Percentiles rank a stretch among this genome's conserved stretches.
These are phyloP conservation scores for Nasturtium officinale DNA, from an alignment of 345 rosid genomes.

Conservation along the genomic window DNA sequence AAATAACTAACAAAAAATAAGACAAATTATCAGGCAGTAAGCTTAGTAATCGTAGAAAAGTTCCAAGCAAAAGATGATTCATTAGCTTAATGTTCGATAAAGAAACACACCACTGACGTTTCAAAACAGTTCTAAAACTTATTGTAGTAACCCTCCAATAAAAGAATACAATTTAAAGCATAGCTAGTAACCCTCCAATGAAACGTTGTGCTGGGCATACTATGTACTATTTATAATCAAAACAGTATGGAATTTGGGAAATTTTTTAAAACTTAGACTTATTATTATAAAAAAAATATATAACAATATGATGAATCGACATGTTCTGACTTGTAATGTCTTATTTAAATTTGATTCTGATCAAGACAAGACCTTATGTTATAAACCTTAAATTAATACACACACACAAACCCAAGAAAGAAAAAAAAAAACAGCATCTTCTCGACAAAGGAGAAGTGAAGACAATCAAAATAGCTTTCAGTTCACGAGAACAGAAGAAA, in stretches of 20 bases:
- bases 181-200: background rate
- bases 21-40: too few species aligned
- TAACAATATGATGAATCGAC: background rate
- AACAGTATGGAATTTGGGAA: background rate
- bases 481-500: slow-evolving; percentile 18
- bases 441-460: background rate
- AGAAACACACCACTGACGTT: too few species aligned
- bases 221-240: background rate
- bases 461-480: slow-evolving; percentile 15
- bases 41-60: too few species aligned
- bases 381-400: background rate
- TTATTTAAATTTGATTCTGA: slow-evolving; percentile 17
- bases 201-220: background rate
- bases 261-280: background rate
- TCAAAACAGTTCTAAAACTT: background rate
- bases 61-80: too few species aligned
- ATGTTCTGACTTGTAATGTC: background rate
- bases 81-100: too few species aligned
- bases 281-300: background rate
- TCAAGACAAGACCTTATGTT: slow-evolving; percentile 24
- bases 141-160: background rate
- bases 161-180: background rate
- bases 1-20: too few species aligned
- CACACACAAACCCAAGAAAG: background rate
- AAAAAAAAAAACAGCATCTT: background rate